Conservation (phyloP, 2,329 filamentous ascomycete species). For the Coleophoma cylindrospora region DNA sequence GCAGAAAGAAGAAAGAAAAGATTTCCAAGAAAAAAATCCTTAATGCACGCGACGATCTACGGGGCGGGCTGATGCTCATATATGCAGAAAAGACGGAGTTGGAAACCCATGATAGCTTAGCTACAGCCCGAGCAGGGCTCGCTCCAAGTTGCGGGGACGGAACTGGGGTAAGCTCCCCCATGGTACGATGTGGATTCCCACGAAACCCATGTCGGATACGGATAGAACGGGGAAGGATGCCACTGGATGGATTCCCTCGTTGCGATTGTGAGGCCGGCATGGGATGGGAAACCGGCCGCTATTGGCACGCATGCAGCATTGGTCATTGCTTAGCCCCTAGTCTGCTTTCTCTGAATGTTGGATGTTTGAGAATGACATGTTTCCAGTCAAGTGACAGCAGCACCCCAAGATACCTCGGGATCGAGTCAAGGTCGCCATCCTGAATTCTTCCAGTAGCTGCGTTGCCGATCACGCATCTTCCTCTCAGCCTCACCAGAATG, state of each 20-base stretch:
- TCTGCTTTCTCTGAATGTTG: no score
- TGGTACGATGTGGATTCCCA: no score
- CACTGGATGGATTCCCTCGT: not conserved
- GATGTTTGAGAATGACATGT: no score
- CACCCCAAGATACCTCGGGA: no score
- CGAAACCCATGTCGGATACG: no score
- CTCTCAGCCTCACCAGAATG: no score
- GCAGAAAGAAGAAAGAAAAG: not conserved
- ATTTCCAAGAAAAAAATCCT: not conserved
- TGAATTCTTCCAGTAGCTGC: no score
- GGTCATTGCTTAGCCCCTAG: not conserved
- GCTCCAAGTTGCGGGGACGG: constrained; percentile 3
- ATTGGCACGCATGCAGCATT: not conserved
- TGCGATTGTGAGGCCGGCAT: not conserved
- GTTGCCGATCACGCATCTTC: no score
- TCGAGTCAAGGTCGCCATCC: no score
- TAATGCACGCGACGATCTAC: no score
- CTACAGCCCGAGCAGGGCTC: constrained; percentile 5
- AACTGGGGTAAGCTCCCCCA: not conserved
- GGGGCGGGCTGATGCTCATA: no score
- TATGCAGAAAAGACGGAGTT: not conserved
- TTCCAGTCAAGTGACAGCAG: no score
- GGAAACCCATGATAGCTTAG: not conserved
- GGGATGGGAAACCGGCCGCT: not conserved
- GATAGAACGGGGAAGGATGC: not conserved